Evolutionary conservation across 2,329 filamentous ascomycete species (phyloP).

Genomic region (Pezicula neosporulosa): DNA sequence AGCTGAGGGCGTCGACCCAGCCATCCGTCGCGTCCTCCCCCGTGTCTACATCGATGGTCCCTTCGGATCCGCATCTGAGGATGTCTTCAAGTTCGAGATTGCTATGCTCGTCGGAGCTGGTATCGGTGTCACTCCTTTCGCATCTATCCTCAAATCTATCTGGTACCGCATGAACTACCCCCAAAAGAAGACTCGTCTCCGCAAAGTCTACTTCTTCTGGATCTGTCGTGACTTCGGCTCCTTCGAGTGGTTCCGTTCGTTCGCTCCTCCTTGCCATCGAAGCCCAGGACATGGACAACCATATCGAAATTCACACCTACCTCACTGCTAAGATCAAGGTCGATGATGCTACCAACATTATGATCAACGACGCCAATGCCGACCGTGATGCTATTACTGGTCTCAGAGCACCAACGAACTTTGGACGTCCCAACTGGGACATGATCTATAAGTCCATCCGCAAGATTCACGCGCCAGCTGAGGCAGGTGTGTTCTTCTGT

Average conservation of each 20-base stretch:
- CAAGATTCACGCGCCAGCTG: slow-evolving; percentile 70
- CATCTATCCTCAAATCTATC: slow-evolving; percentile 84
- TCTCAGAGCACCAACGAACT: slow-evolving; percentile 77
- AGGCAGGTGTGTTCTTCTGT: slow-evolving; percentile 81
- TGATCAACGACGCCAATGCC: slow-evolving; percentile 85
- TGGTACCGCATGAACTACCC: slow-evolving; percentile 93
- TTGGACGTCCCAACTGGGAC: slow-evolving; percentile 85
- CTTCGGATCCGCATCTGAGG: slow-evolving; percentile 81
- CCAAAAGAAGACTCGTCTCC: slow-evolving; percentile 71
- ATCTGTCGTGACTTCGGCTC: slow-evolving; percentile 84
- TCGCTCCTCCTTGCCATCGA: slow-evolving; percentile 81
- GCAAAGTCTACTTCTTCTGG: slow-evolving; percentile 93
- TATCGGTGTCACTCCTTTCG: slow-evolving; percentile 84
- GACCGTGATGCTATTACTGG: slow-evolving; percentile 84
- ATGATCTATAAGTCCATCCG: slow-evolving; percentile 83
- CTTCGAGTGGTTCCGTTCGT: slow-evolving; percentile 86
- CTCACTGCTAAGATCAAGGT: slow-evolving; percentile 83
- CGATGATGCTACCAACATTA: slow-evolving; percentile 85
- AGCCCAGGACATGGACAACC: slow-evolving; percentile 77
- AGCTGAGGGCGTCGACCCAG: slow-evolving; percentile 58
- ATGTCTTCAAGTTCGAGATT: slow-evolving; percentile 86
- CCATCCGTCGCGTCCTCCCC: slow-evolving; percentile 69
- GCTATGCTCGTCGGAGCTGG: slow-evolving; percentile 77
- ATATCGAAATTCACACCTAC: slow-evolving; percentile 88
- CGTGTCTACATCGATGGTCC: slow-evolving; percentile 81